Base-by-base conservation (phyloP, 768 basidiomycete species). In the Hericium alpestre region DNA sequence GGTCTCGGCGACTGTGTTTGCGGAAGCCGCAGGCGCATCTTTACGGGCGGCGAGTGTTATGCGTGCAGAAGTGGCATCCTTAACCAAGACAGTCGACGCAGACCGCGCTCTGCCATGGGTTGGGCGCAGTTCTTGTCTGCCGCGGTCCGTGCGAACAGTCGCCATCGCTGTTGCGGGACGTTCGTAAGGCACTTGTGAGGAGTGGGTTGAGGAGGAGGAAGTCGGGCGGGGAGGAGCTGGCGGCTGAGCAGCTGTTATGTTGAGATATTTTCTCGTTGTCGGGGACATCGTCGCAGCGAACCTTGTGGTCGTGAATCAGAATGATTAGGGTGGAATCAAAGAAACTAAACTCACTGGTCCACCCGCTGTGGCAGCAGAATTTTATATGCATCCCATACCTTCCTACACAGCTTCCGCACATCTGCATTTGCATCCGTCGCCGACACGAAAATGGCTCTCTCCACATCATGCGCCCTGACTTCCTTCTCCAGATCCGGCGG, bases 401-500 rank as follows among this genome's bases (percentile, higher is more conserved):
- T 78, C 65, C 81, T 80, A 59, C 82, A 80, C 9, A 80, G 67
- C 66, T 82, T 86, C 61, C 91, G 75, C 27, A 91, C 79, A 51
- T 90, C 90, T 23, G 84, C 82, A 64, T 77, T 87, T 4, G 87
- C 79, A 68, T 93, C 91, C 27, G 79, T 77, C 13, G 82, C 86
- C 2, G 86, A 79, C 9, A 69, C 63, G 57, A 76, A 82, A 61
- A 93, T 87, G 50, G 88, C 77, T 11, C 69, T 73, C 67, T 93
- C 91, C 25, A 93, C 73, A 41, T 86, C 81, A 48, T 73, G 74
- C 0, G 81, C 83, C 15, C 85, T 73, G 0, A 71, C 58, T 50
- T 89, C 86, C 66, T 79, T 86, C 68, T 87, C 87, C 32, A 90
- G 67, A 61, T 90, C 87, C 0, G 87, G 86, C 9, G 88, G 89